Percentiles rank a stretch among this genome's conserved stretches.
phyloP scores from a whole-genome alignment of 2,329 filamentous ascomycete species.

The Ilyonectria robusta region DNA sequence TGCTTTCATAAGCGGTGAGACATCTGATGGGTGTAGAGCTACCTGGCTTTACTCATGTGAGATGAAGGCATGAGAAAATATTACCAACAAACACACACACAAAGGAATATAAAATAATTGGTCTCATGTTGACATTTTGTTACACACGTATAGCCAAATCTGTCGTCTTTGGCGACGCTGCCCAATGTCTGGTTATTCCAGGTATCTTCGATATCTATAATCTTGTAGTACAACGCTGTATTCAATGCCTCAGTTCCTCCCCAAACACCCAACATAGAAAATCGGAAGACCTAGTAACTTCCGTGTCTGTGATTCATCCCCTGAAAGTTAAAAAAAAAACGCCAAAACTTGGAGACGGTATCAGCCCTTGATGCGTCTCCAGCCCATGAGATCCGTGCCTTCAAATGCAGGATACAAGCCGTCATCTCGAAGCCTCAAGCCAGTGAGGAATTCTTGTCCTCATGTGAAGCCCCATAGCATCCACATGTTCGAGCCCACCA shows the following conservation, averaged over 20 bases:
- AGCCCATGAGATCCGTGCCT: constrained; percentile 44
- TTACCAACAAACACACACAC: neutral
- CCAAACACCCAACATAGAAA: constrained; percentile 21
- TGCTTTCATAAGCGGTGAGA: neutral
- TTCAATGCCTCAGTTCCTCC: constrained; percentile 27
- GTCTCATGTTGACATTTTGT: neutral
- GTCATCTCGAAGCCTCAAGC: constrained; percentile 32
- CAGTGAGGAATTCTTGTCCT: constrained; percentile 32
- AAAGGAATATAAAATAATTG: neutral
- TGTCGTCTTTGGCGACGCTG: constrained; percentile 22
- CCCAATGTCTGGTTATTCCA: constrained; percentile 37
- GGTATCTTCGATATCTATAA: constrained; percentile 40
- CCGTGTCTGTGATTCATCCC: constrained; percentile 1
- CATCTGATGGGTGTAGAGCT: neutral
- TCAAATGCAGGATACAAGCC: constrained; percentile 45
- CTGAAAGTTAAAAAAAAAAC: constrained; percentile 35
- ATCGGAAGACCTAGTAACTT: neutral
- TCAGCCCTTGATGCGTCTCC: constrained; percentile 71
- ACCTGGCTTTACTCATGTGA: no score
- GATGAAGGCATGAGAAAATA: neutral
- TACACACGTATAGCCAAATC: neutral
- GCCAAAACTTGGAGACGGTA: constrained; percentile 58
- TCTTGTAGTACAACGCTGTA: constrained; percentile 35
- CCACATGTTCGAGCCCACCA: neutral
- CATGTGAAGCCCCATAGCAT: constrained; percentile 2